Percentiles rank a stretch among this genome's conserved stretches.
These are phyloP conservation scores for Cytospora chrysosperma DNA, from an alignment of 2,329 filamentous ascomycete species.

Conservation along the genomic window DNA sequence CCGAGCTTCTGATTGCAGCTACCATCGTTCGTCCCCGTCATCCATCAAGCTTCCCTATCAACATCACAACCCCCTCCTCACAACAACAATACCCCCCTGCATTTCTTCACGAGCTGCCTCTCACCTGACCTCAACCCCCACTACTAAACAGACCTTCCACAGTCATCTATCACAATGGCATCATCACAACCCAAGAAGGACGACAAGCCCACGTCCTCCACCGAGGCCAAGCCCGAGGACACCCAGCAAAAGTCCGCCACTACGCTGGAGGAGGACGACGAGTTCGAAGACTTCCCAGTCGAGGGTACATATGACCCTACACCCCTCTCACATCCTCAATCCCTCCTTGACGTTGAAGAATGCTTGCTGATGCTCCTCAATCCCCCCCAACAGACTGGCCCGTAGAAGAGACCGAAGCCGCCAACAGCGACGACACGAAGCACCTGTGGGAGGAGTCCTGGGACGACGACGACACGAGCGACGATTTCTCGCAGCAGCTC, in stretches of 20 bases:
- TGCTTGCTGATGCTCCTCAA: constrained; percentile 1
- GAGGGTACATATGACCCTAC: constrained; percentile 65
- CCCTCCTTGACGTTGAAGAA: not conserved
- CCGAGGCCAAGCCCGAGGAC: constrained; percentile 44
- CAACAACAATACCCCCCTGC: not conserved
- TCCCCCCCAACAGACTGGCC: constrained; percentile 70
- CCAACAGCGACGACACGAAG: constrained; percentile 62
- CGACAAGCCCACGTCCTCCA: constrained; percentile 38
- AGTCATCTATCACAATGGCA: constrained; percentile 35
- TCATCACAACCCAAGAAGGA: constrained; percentile 36
- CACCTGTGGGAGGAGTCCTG: constrained; percentile 99
- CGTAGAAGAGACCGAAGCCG: constrained; percentile 84
- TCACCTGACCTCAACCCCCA: not conserved
- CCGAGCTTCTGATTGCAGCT: constrained; percentile 20
- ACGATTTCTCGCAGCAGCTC: constrained; percentile 93
- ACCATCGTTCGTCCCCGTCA: not conserved
- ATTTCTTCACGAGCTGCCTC: not conserved
- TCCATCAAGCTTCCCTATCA: not conserved
- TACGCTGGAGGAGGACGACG: constrained; percentile 91
- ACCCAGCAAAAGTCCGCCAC: constrained; percentile 62
- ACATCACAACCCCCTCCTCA: not conserved
- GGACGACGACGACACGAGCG: constrained; percentile 96
- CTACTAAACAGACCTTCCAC: not conserved
- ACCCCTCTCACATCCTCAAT: not conserved
- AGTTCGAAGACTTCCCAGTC: constrained; percentile 98